Percentiles rank a stretch among this genome's conserved stretches.
These are phyloP conservation scores for Rickenella mellea DNA, from an alignment of 768 basidiomycete genomes.

Conservation along the genomic window DNA sequence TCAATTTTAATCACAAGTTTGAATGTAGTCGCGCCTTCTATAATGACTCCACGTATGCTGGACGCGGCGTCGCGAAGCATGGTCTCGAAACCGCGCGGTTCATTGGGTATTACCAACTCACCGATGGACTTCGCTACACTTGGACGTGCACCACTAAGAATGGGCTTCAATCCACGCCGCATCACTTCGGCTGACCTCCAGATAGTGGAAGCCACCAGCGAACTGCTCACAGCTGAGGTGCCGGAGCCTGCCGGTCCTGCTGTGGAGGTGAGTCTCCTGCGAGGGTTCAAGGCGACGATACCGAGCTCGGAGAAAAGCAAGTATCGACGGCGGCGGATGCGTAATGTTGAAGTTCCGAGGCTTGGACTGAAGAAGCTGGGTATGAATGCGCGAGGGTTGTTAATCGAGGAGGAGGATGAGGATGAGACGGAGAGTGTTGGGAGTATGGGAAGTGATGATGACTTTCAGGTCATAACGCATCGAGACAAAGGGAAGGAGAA, in stretches of 20 bases:
- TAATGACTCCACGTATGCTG: constrained; percentile 85
- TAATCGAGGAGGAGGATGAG: constrained; percentile 36
- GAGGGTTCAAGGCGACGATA: constrained; percentile 92
- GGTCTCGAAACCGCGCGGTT: constrained; percentile 35
- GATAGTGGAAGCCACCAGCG: constrained; percentile 74
- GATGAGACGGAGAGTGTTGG: constrained; percentile 31
- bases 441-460: constrained; percentile 67
- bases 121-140: constrained; percentile 67
- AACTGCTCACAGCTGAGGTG: constrained; percentile 59
- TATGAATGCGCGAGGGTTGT: constrained; percentile 65
- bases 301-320: constrained; percentile 80
- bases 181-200: constrained; percentile 78
- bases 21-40: constrained; percentile 72
- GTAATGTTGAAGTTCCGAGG: constrained; percentile 67
- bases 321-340: constrained; percentile 64
- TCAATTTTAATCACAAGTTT: constrained; percentile 3
- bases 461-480: constrained; percentile 47
- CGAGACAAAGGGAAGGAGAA: constrained; percentile 21
- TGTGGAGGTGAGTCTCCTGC: constrained; percentile 67
- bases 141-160: constrained; percentile 66
- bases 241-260: constrained; percentile 68
- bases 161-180: constrained; percentile 54
- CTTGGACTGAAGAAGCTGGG: constrained; percentile 76
- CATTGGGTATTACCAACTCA: constrained; percentile 25
- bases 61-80: constrained; percentile 53